A percentile compares a stretch with the other conserved stretches of the same genome.
Conservation (phyloP, 2,329 filamentous ascomycete species). For the Fusarium keratoplasticum region DNA sequence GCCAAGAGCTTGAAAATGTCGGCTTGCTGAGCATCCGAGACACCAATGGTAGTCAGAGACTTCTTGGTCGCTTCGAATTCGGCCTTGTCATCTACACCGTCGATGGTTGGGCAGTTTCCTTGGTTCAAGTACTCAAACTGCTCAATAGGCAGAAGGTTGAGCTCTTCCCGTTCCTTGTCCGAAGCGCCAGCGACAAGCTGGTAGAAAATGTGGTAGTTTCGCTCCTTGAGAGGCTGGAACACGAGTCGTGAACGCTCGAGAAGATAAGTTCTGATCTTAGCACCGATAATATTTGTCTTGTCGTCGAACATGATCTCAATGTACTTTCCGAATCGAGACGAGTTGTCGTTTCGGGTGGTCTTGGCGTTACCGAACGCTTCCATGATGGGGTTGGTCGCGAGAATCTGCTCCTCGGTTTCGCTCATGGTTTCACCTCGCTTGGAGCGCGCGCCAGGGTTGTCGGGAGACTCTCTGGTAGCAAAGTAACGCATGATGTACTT, state of each 20-base stretch:
- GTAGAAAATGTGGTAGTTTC: conserved; percentile 99
- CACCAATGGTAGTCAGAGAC: conserved; percentile 89
- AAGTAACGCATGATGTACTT: conserved; percentile 99
- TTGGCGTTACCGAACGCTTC: conserved; percentile 99
- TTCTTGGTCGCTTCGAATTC: conserved; percentile 91
- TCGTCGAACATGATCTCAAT: conserved; percentile 99
- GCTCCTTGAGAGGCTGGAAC: conserved; percentile 96
- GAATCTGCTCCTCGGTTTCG: conserved; percentile 97
- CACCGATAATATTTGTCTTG: conserved; percentile 94
- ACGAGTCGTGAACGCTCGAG: conserved; percentile 95
- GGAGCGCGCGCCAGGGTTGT: conserved; percentile 81
- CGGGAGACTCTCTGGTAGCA: conserved; percentile 93
- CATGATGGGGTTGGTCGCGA: conserved; percentile 99
- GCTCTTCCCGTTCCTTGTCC: conserved; percentile 82
- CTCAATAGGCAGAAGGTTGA: conserved; percentile 83
- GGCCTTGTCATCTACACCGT: conserved; percentile 94
- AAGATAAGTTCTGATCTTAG: conserved; percentile 95
- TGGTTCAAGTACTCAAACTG: conserved; percentile 98
- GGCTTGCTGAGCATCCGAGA: conserved; percentile 77
- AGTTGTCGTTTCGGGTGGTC: conserved; percentile 99
- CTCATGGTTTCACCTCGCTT: conserved; percentile 89
- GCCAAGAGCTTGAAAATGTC: conserved; percentile 92
- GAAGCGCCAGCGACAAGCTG: conserved; percentile 94
- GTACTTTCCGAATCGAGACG: conserved; percentile 98
- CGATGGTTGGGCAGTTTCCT: conserved; percentile 89